A percentile compares a stretch with the other conserved stretches of the same genome.
Evolutionary conservation across 768 basidiomycete genomes (phyloP).

Genomic region (Leccinum boreale): DNA sequence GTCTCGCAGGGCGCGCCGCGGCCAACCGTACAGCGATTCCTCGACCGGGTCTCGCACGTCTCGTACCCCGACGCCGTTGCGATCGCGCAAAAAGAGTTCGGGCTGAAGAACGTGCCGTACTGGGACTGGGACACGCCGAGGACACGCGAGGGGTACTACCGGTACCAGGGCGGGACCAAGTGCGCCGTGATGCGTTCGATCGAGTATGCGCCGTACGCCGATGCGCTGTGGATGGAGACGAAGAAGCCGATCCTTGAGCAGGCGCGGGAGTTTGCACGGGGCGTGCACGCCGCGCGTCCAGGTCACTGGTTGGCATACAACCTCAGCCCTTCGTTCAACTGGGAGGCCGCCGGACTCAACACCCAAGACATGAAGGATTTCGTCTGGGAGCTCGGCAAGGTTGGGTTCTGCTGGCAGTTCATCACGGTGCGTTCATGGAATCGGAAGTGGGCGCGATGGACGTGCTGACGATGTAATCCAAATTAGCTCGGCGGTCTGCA

Average conservation of each 20-base stretch:
- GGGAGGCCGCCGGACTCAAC: constrained; percentile 89
- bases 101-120: constrained; percentile 69
- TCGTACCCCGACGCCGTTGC: constrained; percentile 68
- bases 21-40: constrained; percentile 56
- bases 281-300: constrained; percentile 79
- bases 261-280: constrained; percentile 87
- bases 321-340: constrained; percentile 90
- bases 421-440: constrained; percentile 70
- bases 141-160: constrained; percentile 94
- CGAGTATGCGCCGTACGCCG: constrained; percentile 92
- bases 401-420: constrained; percentile 99
- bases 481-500: constrained; percentile 89
- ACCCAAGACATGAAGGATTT: constrained; percentile 83
- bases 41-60: constrained; percentile 56
- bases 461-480: constrained; percentile 8
- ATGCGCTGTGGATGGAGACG: constrained; percentile 95
- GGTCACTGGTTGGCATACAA: constrained; percentile 97
- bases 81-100: constrained; percentile 79
- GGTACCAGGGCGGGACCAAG: constrained; percentile 95
- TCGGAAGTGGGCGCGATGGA: background rate
- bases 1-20: constrained; percentile 53
- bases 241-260: constrained; percentile 90
- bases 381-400: constrained; percentile 91
- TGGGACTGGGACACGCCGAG: constrained; percentile 96
- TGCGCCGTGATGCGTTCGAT: constrained; percentile 90